A percentile compares a stretch with the other conserved stretches of the same genome.
These are phyloP conservation scores for Hepatocystis sp. DNA, from an alignment of 169 alveolate genomes.

Conservation along the genomic window DNA sequence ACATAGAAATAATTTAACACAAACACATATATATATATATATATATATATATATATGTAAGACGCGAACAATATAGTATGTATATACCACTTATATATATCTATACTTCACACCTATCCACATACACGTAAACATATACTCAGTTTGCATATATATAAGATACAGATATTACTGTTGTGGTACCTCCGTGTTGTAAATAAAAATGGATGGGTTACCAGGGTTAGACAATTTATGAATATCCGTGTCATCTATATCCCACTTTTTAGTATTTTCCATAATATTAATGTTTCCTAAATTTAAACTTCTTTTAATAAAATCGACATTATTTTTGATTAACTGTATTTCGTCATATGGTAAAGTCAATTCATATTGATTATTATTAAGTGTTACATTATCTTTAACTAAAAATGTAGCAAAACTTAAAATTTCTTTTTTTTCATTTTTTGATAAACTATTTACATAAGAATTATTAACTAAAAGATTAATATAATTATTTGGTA, in stretches of 20 bases:
- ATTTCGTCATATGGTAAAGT: conserved; percentile 82
- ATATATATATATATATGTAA: too few species aligned
- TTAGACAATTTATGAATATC: conserved; percentile 78
- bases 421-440: conserved; percentile 87
- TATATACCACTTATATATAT: too few species aligned
- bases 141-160: too few species aligned
- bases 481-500: conserved; percentile 56
- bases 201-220: conserved; percentile 86
- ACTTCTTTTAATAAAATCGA: conserved; percentile 62
- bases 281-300: conserved; percentile 74
- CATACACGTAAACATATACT: too few species aligned
- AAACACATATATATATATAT: too few species aligned
- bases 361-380: conserved; percentile 84
- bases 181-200: conserved; percentile 80
- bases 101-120: too few species aligned
- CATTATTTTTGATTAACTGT: conserved; percentile 64
- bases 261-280: conserved; percentile 77
- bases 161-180: too few species aligned
- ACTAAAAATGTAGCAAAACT: conserved; percentile 91
- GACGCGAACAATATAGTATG: too few species aligned
- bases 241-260: conserved; percentile 75
- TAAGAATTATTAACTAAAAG: conserved; percentile 76
- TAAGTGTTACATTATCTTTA: conserved; percentile 84
- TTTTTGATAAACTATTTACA: conserved; percentile 76
- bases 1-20: too few species aligned